Conservation (phyloP, 116 monocot species). For the Cymodocea nodosa region DNA sequence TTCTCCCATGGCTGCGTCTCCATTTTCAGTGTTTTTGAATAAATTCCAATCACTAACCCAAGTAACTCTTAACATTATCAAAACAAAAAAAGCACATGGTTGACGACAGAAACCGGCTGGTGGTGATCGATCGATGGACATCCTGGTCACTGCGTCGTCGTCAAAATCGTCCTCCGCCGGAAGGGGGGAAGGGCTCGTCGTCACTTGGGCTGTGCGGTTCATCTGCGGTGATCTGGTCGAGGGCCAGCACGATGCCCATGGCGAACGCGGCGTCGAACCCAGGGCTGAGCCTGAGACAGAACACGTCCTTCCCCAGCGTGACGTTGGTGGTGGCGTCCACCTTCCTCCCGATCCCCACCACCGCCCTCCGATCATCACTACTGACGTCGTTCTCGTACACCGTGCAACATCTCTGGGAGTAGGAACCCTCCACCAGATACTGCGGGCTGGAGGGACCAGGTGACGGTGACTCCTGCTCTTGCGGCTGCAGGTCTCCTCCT, state of each 20-base stretch:
- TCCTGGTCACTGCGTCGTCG: no score
- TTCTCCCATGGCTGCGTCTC: no score
- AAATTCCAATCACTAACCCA: no score
- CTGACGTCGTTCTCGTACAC: constrained; percentile 11
- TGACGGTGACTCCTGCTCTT: background rate
- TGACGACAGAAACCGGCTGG: no score
- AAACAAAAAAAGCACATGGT: no score
- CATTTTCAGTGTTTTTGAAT: no score
- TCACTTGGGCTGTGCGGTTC: background rate
- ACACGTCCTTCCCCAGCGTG: constrained; percentile 66
- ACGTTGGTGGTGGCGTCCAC: constrained; percentile 35
- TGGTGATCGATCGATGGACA: no score
- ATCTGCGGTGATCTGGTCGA: constrained; percentile 60
- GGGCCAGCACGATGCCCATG: constrained; percentile 82
- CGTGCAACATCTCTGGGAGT: constrained; percentile 53
- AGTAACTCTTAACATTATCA: no score
- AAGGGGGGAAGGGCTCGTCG: no score
- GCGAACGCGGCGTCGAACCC: constrained; percentile 70
- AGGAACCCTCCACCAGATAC: constrained; percentile 68
- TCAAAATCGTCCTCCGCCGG: no score
- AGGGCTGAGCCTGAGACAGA: constrained; percentile 43
- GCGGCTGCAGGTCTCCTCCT: background rate
- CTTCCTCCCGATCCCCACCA: constrained; percentile 65
- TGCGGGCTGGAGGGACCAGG: background rate
- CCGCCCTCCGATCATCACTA: background rate